Conservation (phyloP, 139 green algal species). For the Chlamydomonas schloesseri region DNA sequence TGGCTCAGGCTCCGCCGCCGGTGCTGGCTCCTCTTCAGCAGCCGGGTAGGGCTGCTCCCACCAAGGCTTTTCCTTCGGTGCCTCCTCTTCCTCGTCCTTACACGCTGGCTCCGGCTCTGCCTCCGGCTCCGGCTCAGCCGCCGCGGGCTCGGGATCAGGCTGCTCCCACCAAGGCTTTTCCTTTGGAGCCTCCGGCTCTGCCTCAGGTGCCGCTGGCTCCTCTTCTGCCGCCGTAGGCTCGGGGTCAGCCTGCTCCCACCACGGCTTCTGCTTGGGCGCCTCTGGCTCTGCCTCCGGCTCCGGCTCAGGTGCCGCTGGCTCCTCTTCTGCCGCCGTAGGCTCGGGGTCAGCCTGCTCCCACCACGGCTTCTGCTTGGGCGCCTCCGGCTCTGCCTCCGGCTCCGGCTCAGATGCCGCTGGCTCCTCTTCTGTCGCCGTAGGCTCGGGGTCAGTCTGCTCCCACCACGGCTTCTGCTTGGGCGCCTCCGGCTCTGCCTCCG, state of each 20-base stretch:
- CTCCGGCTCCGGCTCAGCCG: not conserved
- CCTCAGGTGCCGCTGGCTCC: not conserved
- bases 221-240: too few species aligned
- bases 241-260: not conserved
- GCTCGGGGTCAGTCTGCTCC: not conserved
- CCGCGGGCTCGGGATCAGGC: not conserved
- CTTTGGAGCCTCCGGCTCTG: not conserved
- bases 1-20: not conserved
- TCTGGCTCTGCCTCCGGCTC: not conserved
- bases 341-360: too few species aligned
- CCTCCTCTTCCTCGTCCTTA: too few species aligned
- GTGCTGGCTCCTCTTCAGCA: not conserved
- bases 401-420: not conserved
- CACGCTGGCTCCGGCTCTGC: too few species aligned
- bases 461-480: not conserved
- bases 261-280: not conserved
- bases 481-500: too few species aligned
- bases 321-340: not conserved
- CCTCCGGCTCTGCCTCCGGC: not conserved
- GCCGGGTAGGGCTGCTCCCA: not conserved
- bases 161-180: not conserved
- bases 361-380: too few species aligned
- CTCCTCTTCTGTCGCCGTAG: too few species aligned
- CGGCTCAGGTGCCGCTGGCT: not conserved
- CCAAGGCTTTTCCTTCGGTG: not conserved